These are phyloP conservation scores for Penicillium macrosclerotiorum DNA, from an alignment of 495 filamentous ascomycete species.

Conservation along the genomic window DNA sequence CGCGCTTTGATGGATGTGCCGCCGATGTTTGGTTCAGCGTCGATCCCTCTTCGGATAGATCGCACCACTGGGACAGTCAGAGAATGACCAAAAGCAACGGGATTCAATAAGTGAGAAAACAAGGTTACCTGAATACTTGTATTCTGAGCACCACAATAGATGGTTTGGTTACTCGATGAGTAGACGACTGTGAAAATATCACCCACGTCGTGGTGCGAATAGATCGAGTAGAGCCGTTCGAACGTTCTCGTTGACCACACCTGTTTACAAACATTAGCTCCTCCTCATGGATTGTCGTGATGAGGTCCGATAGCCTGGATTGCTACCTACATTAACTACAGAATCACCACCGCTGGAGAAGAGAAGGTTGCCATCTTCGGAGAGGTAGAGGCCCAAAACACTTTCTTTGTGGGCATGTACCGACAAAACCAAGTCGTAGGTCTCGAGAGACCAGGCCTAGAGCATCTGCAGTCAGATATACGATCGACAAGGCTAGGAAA, in stretches of 20 bases:
- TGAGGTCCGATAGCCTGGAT: too few species aligned
- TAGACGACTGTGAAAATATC: constrained; percentile 93
- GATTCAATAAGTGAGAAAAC: background rate
- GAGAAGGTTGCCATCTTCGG: constrained; percentile 68
- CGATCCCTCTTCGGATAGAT: constrained; percentile 53
- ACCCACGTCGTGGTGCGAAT: constrained; percentile 90
- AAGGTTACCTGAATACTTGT: constrained; percentile 76
- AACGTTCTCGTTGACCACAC: constrained; percentile 66
- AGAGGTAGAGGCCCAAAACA: constrained; percentile 80
- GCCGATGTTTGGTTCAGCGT: constrained; percentile 59
- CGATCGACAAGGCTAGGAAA: background rate
- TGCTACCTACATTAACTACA: constrained; percentile 79
- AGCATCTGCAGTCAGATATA: constrained; percentile 18
- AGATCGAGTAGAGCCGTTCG: constrained; percentile 78
- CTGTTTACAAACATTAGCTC: constrained; percentile 34
- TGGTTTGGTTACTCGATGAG: constrained; percentile 70
- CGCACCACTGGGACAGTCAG: constrained; percentile 53
- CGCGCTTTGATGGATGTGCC: constrained; percentile 74
- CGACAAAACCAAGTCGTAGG: constrained; percentile 71
- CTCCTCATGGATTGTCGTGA: too few species aligned
- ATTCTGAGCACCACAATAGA: constrained; percentile 93
- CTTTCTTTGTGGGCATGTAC: constrained; percentile 87
- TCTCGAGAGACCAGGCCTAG: constrained; percentile 80
- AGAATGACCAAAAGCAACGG: background rate
- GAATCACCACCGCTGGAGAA: constrained; percentile 95